Evolutionary conservation across 345 rosid species (phyloP).

Genomic region (Hibiscus mutabilis): DNA sequence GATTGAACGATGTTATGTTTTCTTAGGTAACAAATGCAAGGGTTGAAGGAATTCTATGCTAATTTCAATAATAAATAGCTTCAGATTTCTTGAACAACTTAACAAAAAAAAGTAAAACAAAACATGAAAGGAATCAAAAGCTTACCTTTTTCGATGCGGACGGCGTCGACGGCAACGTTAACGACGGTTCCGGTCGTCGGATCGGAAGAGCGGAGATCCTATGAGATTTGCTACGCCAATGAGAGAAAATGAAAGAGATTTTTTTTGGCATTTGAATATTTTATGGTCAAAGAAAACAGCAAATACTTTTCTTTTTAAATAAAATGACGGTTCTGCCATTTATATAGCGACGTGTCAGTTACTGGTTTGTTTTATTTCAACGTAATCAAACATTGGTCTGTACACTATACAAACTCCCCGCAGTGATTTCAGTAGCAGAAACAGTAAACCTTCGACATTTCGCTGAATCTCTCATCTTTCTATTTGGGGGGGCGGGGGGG

Average conservation of each 20-base stretch:
- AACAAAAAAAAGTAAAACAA: not conserved
- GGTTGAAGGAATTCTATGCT: not conserved
- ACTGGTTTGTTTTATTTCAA: not conserved
- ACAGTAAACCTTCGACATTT: not conserved
- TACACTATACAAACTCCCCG: too few species aligned
- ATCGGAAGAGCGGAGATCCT: conserved; percentile 3
- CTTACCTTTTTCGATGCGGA: not conserved
- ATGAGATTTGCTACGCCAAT: not conserved
- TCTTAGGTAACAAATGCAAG: not conserved
- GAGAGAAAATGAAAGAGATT: not conserved
- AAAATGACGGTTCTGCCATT: conserved; percentile 7
- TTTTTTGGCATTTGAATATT: not conserved
- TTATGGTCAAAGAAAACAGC: conserved; percentile 4
- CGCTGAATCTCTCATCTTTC: not conserved
- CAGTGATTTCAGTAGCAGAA: too few species aligned
- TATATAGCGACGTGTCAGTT: not conserved
- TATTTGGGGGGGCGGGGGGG: too few species aligned
- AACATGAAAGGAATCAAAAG: not conserved
- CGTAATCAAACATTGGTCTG: too few species aligned
- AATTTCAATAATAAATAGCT: not conserved
- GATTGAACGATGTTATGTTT: not conserved
- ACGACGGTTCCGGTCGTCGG: not conserved
- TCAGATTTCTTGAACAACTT: conserved; percentile 1
- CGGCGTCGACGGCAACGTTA: not conserved
- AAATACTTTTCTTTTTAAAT: not conserved